Evolutionary conservation across 768 basidiomycete genomes (phyloP).

Genomic region (Russula sp.): DNA sequence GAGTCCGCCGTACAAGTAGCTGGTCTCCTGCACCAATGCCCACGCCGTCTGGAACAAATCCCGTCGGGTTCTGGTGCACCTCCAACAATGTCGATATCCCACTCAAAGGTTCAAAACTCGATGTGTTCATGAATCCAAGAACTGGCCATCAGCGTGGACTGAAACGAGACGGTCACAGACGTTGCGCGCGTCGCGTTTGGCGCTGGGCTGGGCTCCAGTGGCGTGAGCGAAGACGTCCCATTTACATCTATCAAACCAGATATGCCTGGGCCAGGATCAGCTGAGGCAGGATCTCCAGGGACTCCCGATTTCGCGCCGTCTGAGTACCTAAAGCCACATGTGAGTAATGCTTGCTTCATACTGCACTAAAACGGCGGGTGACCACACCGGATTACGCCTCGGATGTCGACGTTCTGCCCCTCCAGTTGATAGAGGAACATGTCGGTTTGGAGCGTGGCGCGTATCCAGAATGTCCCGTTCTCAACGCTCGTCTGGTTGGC

Average conservation of each 20-base stretch:
- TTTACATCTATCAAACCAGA: conserved; percentile 1
- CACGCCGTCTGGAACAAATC: neutral
- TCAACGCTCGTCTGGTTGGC: conserved; percentile 42
- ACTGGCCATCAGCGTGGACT: conserved; percentile 9
- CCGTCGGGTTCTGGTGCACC: conserved; percentile 13
- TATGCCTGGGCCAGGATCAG: conserved; percentile 24
- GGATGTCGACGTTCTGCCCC: conserved; percentile 28
- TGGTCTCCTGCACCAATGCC: conserved; percentile 13
- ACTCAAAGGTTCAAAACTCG: conserved; percentile 25
- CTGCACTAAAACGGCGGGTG: neutral
- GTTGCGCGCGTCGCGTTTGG: conserved; percentile 17
- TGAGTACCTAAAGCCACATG: conserved; percentile 6
- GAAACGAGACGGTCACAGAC: conserved; percentile 16
- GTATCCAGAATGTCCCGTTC: conserved; percentile 42
- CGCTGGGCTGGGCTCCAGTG: conserved; percentile 9
- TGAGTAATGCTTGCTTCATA: neutral
- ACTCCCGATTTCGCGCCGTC: conserved; percentile 15
- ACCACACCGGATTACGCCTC: conserved; percentile 19
- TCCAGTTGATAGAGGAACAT: conserved; percentile 35
- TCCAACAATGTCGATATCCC: conserved; percentile 21
- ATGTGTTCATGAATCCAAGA: conserved; percentile 26
- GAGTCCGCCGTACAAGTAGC: conserved; percentile 25
- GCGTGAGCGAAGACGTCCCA: conserved; percentile 19
- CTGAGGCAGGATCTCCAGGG: conserved; percentile 19
- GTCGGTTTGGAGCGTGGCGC: conserved; percentile 40